Percentiles rank a stretch among this genome's conserved stretches.
phyloP scores from a whole-genome alignment of 768 basidiomycete genomes.

The Boletales sp. region DNA sequence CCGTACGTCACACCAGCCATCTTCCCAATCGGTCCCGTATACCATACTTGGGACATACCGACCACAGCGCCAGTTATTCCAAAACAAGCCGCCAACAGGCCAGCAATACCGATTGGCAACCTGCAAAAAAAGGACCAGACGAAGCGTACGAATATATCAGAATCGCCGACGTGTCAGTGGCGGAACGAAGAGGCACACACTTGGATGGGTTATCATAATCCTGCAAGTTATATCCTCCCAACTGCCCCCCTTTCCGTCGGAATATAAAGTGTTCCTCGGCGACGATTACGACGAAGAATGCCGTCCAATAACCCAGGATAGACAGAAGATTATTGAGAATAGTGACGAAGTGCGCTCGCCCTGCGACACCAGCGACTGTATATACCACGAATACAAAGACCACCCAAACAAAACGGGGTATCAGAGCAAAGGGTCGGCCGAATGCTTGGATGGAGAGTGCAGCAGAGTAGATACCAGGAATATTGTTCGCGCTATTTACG shows the following conservation, averaged over 20 bases:
- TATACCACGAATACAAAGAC: conserved; percentile 37
- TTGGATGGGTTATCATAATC: conserved; percentile 43
- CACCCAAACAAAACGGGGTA: conserved; percentile 48
- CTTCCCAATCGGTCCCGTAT: conserved; percentile 46
- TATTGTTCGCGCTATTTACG: conserved; percentile 33
- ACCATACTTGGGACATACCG: conserved; percentile 53
- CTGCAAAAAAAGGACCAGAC: conserved; percentile 14
- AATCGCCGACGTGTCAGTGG: neutral
- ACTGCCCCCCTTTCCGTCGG: conserved; percentile 33
- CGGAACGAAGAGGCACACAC: conserved; percentile 20
- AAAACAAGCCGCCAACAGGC: conserved; percentile 42
- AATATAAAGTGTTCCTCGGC: conserved; percentile 47
- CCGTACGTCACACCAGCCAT: conserved; percentile 40
- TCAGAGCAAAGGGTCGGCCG: conserved; percentile 38
- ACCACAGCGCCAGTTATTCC: conserved; percentile 48
- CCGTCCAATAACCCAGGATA: conserved; percentile 44
- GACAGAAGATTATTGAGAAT: conserved; percentile 42
- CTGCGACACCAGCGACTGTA: conserved; percentile 39
- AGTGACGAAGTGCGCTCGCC: conserved; percentile 42
- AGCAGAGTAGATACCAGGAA: conserved; percentile 45
- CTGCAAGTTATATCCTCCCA: conserved; percentile 50
- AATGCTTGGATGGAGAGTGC: conserved; percentile 46
- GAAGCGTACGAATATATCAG: neutral
- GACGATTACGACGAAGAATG: conserved; percentile 45
- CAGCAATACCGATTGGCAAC: conserved; percentile 48